Conservation (phyloP, 305 asterid genomes). For the Fraxinus sp. region DNA sequence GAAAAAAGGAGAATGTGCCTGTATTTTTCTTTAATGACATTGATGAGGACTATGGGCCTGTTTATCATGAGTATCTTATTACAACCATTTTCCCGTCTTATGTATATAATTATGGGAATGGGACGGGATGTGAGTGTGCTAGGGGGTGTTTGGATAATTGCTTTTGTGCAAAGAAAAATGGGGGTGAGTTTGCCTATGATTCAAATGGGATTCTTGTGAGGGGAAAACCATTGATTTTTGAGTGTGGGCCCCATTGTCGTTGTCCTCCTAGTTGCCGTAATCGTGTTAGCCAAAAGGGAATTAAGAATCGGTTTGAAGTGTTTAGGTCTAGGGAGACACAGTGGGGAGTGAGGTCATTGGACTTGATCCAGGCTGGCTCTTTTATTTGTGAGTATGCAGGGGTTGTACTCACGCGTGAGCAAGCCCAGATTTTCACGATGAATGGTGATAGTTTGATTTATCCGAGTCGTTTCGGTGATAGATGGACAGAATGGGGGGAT, state of each 20-base stretch:
- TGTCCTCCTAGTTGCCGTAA: conserved; percentile 79
- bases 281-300: conserved; percentile 81
- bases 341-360: conserved; percentile 93
- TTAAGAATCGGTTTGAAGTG: conserved; percentile 70
- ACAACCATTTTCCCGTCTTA: conserved; percentile 55
- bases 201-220: conserved; percentile 57
- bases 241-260: conserved; percentile 81
- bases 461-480: conserved; percentile 67
- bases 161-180: conserved; percentile 68
- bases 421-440: conserved; percentile 67
- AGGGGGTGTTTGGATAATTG: conserved; percentile 63
- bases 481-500: conserved; percentile 95
- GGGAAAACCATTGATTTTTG: conserved; percentile 84
- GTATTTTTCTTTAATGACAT: conserved; percentile 68
- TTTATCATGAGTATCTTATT: conserved; percentile 50
- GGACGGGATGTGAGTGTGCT: conserved; percentile 60
- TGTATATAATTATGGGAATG: conserved; percentile 37
- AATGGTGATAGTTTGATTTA: conserved; percentile 78
- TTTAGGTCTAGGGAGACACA: conserved; percentile 84
- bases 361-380: conserved; percentile 84
- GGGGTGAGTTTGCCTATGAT: conserved; percentile 75
- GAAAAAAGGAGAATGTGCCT: conserved; percentile 63
- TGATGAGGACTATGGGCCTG: conserved; percentile 64
- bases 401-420: conserved; percentile 74
- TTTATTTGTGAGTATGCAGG: conserved; percentile 92